Evolutionary conservation across 1,139 yeast species (phyloP), one percentile per base, ranked within the genome.

Genomic region (Blastobotrys elegans): DNA sequence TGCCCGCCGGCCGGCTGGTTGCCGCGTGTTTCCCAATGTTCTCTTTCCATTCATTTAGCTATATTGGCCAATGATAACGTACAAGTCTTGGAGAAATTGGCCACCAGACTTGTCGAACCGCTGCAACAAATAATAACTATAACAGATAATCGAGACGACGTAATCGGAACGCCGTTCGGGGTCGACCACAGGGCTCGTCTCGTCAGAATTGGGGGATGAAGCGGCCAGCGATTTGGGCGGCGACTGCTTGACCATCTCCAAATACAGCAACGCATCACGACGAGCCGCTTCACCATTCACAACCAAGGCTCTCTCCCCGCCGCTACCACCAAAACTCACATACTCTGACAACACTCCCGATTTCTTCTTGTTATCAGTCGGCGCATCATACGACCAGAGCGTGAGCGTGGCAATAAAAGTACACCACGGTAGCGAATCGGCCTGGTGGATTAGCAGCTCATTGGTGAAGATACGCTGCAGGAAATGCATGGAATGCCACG

Each of bases 401-500:
- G 61, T 56, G 7, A 60, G 47, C 8, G 57, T 50, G 13, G 62
- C 54, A 2, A 58, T 50, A 39, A 57, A 59, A 22, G 57, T 53
- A 24, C 63, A 56, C 64, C 64, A 59, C 4, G 62, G 60, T 14
- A 60, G 49, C 20, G 57, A 55, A 39, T 57, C 63, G 2, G 61
- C 62, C 40, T 57, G 56, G 36, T 53, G 55, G 3, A 60, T 53
- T 14, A 59, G 43, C 2, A 53, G 45, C 22, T 53, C 55, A 35
- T 56, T 57, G 36, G 49, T 50, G 21, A 59, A 50, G 4, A 60
- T 48, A 16, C 53, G 50, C 8, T 56, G 51, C 46, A 60, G 48
- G 32, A 58, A 61, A 44, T 60, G 61, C 30, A 56, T 59, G 21
- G 63, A 58, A 34, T 60, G 58, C 64, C 63, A 60, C 2, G 58